Percentiles rank a stretch among this genome's conserved stretches.
Evolutionary conservation across 768 basidiomycete species (phyloP).

Genomic region (Russula compacta): DNA sequence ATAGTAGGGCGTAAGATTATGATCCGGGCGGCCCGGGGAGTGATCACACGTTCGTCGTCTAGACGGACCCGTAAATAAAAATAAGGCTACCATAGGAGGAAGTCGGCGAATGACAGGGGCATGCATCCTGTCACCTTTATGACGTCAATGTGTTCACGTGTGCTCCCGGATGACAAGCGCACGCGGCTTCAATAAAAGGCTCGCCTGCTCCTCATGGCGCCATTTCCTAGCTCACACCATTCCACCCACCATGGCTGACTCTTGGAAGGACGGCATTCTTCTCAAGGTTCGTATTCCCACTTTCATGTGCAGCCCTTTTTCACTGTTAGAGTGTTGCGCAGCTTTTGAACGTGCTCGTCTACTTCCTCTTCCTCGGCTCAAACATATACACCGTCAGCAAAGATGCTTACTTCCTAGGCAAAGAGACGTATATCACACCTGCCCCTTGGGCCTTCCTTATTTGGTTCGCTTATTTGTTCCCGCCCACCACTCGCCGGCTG

Average conservation of each 20-base stretch:
- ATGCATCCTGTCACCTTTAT: neutral
- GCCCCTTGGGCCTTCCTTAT: conserved; percentile 88
- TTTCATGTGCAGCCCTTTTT: neutral
- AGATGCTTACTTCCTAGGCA: conserved; percentile 60
- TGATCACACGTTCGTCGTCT: too few relatives aligned
- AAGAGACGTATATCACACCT: conserved; percentile 92
- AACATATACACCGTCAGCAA: conserved; percentile 81
- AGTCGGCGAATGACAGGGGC: neutral
- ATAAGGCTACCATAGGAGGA: too few relatives aligned
- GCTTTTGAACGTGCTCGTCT: conserved; percentile 76
- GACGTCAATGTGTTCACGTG: neutral
- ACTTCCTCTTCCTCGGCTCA: conserved; percentile 79
- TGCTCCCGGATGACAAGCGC: too few relatives aligned
- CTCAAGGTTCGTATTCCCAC: conserved; percentile 50
- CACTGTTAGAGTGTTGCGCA: neutral
- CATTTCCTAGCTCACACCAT: neutral
- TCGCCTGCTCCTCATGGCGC: neutral
- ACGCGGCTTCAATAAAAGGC: neutral
- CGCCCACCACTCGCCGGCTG: neutral
- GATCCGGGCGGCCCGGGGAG: neutral
- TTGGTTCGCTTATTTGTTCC: conserved; percentile 42
- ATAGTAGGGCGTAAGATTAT: conserved; percentile 15
- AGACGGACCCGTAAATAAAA: too few relatives aligned
- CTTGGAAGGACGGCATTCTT: conserved; percentile 72
- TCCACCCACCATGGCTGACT: conserved; percentile 16